phyloP scores from a whole-genome alignment of 345 rosid species.

The Hirschfeldia incana region DNA sequence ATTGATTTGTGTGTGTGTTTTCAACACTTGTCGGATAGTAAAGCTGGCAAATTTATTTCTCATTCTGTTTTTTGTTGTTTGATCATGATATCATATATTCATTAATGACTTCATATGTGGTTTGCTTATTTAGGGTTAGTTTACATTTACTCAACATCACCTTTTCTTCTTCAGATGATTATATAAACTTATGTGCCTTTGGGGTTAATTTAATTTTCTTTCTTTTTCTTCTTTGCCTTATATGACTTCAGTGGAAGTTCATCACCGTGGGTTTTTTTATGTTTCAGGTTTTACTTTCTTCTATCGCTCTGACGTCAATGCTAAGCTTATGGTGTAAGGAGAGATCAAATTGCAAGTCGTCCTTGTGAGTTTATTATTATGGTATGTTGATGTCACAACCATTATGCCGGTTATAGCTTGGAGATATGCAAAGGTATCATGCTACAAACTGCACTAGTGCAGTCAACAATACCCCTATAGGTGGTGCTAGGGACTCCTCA shows the following conservation, averaged over 20 bases:
- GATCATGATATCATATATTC: not conserved
- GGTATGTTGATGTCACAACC: slow-evolving; percentile 55
- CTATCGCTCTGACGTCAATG: slow-evolving; percentile 22
- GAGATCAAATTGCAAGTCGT: slow-evolving; percentile 24
- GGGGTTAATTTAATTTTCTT: not conserved
- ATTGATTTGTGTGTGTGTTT: slow-evolving; percentile 14
- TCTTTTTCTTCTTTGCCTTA: not conserved
- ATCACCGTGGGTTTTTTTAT: slow-evolving; percentile 6
- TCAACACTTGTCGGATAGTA: not conserved
- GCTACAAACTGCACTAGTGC: slow-evolving; percentile 88
- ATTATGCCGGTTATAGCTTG: slow-evolving; percentile 84
- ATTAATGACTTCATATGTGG: not conserved
- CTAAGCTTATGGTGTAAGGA: slow-evolving; percentile 37
- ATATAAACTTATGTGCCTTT: not conserved
- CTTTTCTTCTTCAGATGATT: not conserved
- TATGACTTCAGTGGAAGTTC: slow-evolving; percentile 7
- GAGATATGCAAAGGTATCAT: slow-evolving; percentile 99
- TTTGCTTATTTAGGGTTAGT: slow-evolving; percentile 1
- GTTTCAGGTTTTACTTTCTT: slow-evolving; percentile 31
- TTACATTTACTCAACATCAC: slow-evolving; percentile 16
- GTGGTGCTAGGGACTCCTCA: slow-evolving; percentile 55
- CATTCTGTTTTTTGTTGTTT: slow-evolving; percentile 9
- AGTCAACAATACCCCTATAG: slow-evolving; percentile 77
- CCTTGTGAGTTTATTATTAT: not conserved
- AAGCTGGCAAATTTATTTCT: not conserved